phyloP scores from a whole-genome alignment of 116 monocot species.

The Iris pallida region DNA sequence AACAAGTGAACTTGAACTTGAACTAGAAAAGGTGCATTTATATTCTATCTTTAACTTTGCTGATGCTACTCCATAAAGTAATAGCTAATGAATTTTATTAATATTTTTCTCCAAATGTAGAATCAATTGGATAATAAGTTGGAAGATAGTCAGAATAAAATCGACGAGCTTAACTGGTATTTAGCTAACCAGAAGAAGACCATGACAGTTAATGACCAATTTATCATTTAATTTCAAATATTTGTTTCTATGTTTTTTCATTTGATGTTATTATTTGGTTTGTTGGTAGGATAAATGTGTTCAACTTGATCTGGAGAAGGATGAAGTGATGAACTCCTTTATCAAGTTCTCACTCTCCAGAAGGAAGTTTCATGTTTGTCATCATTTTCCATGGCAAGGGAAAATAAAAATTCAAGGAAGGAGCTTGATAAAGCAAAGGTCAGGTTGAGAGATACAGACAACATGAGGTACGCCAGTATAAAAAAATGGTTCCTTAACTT shows the following conservation, averaged over 20 bases:
- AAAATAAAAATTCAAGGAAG: slow-evolving; percentile 74
- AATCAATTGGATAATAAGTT: slow-evolving; percentile 26
- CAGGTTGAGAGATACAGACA: slow-evolving; percentile 59
- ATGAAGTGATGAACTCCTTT: slow-evolving; percentile 54
- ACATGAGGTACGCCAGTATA: too few relatives aligned
- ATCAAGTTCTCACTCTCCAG: slow-evolving; percentile 48
- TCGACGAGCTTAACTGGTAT: slow-evolving; percentile 37
- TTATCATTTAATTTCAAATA: neutral
- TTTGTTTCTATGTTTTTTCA: neutral
- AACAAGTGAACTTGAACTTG: slow-evolving; percentile 37
- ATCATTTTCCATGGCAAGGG: slow-evolving; percentile 53
- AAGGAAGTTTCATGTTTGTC: slow-evolving; percentile 61
- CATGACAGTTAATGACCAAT: slow-evolving; percentile 39
- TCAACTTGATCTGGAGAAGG: slow-evolving; percentile 75
- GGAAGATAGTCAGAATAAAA: slow-evolving; percentile 30
- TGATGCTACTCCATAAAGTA: neutral
- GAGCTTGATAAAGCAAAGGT: slow-evolving; percentile 72
- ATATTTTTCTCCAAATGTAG: slow-evolving; percentile 28
- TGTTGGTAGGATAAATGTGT: slow-evolving; percentile 28
- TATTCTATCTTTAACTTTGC: neutral
- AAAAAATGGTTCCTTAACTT: too few relatives aligned
- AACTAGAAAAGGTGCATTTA: slow-evolving; percentile 64
- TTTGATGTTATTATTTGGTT: neutral
- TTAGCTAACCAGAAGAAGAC: slow-evolving; percentile 33
- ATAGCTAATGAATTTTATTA: neutral